Base-by-base conservation (phyloP, 176 grass and related monocot genomes). In the Olyra latifolia region DNA sequence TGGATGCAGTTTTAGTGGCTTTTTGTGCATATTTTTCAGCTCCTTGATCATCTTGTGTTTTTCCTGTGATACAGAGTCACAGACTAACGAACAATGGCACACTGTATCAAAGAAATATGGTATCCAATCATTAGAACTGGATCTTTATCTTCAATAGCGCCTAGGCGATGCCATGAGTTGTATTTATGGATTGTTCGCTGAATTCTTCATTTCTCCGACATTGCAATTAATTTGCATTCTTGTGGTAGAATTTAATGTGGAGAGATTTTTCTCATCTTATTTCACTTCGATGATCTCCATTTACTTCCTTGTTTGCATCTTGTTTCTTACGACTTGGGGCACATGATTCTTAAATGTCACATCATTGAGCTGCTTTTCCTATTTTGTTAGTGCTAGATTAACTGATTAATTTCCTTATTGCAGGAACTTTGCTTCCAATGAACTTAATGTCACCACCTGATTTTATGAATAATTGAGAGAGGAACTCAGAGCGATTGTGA, bases 151-250 rank as follows among this genome's bases (percentile, higher is more conserved):
- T 78, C 58, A 19, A 57, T 78, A 19, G 10, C 6, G 22, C 43
- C 29, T 46, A 53, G 23, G 49, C 47, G 57, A 65, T 83, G 66
- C 6, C 42, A 41, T 39, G 20, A 66, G 45, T 74, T 73, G 68
- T 58, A 74, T 30, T 60, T 49, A 72, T 79, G 39, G 12, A 30
- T 56, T 2, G 48, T 54, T 62, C 54, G 69, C 30, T 77, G 48
- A 69, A 39, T 70, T 77, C 38, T 46, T 30, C 16, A 30, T 46
- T 82, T 19, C 9, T 23, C 13, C 10, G 77, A 77, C 27, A 71
- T 40, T 71, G 72, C n/a, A 76, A 82, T 82, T 77, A 77, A 8
- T 77, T 71, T 82, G 35, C 67, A 66, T 83, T 35, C 47, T 45
- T 16, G 47, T 56, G 48, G 43, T 29, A 30, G 7, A 39, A 62